Evolutionary conservation across 805 yeast species (phyloP).

Genomic region (Nakazawaea molendinolei): DNA sequence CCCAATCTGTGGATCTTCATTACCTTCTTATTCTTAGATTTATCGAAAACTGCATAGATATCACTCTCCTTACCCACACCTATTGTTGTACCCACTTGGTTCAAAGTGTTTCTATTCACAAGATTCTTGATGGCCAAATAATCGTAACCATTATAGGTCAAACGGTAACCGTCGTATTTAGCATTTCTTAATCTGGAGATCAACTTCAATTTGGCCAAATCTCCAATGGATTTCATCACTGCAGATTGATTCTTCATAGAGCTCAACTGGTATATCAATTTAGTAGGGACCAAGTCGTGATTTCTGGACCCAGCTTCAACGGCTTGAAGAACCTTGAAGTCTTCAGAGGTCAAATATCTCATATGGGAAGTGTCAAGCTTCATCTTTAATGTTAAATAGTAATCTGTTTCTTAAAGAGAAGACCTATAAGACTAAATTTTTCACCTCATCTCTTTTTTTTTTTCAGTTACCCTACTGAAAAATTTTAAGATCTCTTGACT

Average conservation of each 20-base stretch:
- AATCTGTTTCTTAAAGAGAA: too few species aligned
- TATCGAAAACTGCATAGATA: constrained; percentile 75
- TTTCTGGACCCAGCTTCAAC: constrained; percentile 86
- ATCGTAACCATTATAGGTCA: constrained; percentile 88
- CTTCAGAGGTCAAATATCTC: constrained; percentile 89
- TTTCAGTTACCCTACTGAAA: too few species aligned
- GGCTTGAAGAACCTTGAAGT: constrained; percentile 83
- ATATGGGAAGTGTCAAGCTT: constrained; percentile 89
- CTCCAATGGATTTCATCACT: constrained; percentile 73
- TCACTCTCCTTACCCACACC: constrained; percentile 99
- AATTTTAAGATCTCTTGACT: too few species aligned
- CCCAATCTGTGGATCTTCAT: constrained; percentile 91
- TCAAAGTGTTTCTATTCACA: constrained; percentile 64
- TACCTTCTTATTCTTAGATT: constrained; percentile 54
- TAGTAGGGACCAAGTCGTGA: constrained; percentile 92
- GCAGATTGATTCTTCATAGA: constrained; percentile 70
- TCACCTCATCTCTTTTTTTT: too few species aligned
- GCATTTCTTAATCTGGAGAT: constrained; percentile 80
- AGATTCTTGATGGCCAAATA: constrained; percentile 84
- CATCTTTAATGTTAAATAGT: constrained; percentile 54
- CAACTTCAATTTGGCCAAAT: constrained; percentile 79
- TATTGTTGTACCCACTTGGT: constrained; percentile 77
- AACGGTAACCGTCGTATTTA: constrained; percentile 88
- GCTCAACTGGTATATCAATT: constrained; percentile 72
- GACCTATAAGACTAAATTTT: too few species aligned